Percentiles rank a stretch among this genome's conserved stretches.
Evolutionary conservation across 345 rosid genomes (phyloP).

Genomic region (Hirschfeldia incana): DNA sequence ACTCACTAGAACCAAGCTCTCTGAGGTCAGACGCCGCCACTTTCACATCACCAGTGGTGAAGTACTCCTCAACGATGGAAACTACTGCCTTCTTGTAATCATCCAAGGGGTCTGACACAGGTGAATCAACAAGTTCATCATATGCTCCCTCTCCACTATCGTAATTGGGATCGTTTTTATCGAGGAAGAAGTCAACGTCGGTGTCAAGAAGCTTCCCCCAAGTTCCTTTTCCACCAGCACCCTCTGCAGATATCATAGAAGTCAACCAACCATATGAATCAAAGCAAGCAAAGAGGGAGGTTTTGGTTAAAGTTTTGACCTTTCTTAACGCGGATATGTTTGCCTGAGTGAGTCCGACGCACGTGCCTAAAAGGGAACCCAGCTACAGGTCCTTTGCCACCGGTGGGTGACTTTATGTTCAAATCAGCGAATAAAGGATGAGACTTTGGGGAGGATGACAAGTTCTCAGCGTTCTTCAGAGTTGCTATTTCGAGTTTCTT

Average conservation of each 20-base stretch:
- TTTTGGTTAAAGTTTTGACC: slow-evolving; percentile 43
- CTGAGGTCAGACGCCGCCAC: slow-evolving; percentile 92
- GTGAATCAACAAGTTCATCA: slow-evolving; percentile 77
- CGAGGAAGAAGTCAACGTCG: slow-evolving; percentile 63
- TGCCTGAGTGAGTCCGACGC: slow-evolving; percentile 85
- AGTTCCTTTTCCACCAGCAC: slow-evolving; percentile 97
- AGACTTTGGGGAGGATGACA: slow-evolving; percentile 84
- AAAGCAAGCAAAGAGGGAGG: too few relatives aligned
- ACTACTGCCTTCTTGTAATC: slow-evolving; percentile 89
- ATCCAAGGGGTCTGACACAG: slow-evolving; percentile 86
- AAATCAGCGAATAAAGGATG: slow-evolving; percentile 66
- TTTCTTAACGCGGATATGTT: slow-evolving; percentile 74
- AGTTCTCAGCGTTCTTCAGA: slow-evolving; percentile 52
- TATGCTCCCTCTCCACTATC: slow-evolving; percentile 99
- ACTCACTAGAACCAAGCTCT: slow-evolving; percentile 88
- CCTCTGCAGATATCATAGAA: slow-evolving; percentile 52
- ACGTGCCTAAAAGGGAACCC: slow-evolving; percentile 78
- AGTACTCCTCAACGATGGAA: slow-evolving; percentile 85
- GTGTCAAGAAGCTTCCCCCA: slow-evolving; percentile 98
- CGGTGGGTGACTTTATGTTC: slow-evolving; percentile 63
- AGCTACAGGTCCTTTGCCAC: slow-evolving; percentile 60
- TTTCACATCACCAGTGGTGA: slow-evolving; percentile 85
- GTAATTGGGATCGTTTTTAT: slow-evolving; percentile 93
- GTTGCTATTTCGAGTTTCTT: slow-evolving; percentile 74
- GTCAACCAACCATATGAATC: neutral